Percentiles rank a stretch among this genome's conserved stretches.
phyloP scores from a whole-genome alignment of 257 asterid species.

The Fraxinus pennsylvanica region DNA sequence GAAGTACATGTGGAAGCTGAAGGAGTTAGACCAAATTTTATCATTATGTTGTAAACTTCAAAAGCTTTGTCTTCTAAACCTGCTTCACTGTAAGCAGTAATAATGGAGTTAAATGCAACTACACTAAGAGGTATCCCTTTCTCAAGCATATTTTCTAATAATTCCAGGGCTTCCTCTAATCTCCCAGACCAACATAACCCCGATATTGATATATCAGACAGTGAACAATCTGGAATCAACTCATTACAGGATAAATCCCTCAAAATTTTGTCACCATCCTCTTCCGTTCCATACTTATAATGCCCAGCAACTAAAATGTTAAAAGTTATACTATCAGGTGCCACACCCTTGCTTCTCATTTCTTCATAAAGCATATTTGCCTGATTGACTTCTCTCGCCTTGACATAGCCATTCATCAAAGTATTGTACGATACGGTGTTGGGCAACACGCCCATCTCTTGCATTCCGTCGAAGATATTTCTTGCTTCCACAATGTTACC shows the following conservation, averaged over 20 bases:
- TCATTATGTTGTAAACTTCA: constrained; percentile 64
- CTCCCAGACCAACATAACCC: constrained; percentile 81
- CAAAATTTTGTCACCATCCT: constrained; percentile 45
- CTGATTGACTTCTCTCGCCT: constrained; percentile 63
- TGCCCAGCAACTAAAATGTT: constrained; percentile 82
- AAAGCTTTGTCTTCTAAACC: constrained; percentile 70
- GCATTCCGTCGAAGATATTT: constrained; percentile 59
- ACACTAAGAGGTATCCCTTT: constrained; percentile 69
- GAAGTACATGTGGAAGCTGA: constrained; percentile 78
- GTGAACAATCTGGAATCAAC: constrained; percentile 43
- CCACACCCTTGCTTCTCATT: constrained; percentile 65
- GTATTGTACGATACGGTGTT: constrained; percentile 52
- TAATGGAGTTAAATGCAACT: constrained; percentile 73
- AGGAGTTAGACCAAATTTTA: constrained; percentile 63
- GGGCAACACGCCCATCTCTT: constrained; percentile 60
- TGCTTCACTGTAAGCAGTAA: constrained; percentile 69
- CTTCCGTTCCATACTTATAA: constrained; percentile 71
- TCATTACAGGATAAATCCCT: constrained; percentile 49
- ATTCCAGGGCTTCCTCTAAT: constrained; percentile 66
- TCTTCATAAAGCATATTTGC: constrained; percentile 70
- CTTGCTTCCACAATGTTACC: constrained; percentile 78
- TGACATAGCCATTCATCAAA: constrained; percentile 88
- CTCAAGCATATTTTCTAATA: constrained; percentile 65
- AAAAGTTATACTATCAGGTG: constrained; percentile 73
- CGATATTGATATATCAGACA: constrained; percentile 57